Percentiles rank a stretch among this genome's conserved stretches.
These are phyloP conservation scores for Prunus padus DNA, from an alignment of 306 rosid species.

Conservation along the genomic window DNA sequence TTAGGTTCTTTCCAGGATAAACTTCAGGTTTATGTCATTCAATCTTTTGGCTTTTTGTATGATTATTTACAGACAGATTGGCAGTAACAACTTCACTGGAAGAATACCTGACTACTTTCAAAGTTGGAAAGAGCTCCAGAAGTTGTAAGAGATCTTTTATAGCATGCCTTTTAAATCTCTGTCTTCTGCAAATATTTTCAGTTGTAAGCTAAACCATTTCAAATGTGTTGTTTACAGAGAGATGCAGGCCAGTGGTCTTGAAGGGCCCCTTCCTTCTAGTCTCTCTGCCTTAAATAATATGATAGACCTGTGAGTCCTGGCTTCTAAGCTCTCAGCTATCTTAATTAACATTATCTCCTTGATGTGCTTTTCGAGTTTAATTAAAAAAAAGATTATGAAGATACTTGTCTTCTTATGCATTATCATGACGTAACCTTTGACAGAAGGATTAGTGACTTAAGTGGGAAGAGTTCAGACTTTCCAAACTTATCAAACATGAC, in stretches of 20 bases:
- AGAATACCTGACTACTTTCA: slow-evolving; percentile 23
- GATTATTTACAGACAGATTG: too few species aligned
- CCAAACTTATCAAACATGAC: slow-evolving; percentile 22
- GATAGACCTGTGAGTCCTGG: slow-evolving; percentile 19
- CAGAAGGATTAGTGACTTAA: slow-evolving; percentile 35
- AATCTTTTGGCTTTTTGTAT: too few species aligned
- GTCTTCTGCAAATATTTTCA: neutral
- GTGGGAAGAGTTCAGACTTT: slow-evolving; percentile 22
- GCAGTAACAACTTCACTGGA: slow-evolving; percentile 38
- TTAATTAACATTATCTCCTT: neutral
- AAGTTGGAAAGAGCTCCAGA: slow-evolving; percentile 11
- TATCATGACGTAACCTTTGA: slow-evolving; percentile 6
- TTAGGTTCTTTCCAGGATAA: too few species aligned
- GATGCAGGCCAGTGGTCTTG: slow-evolving; percentile 29
- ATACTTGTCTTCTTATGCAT: neutral
- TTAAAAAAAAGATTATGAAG: neutral
- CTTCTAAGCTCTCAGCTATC: neutral
- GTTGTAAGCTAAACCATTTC: neutral
- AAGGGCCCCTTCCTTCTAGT: slow-evolving; percentile 28
- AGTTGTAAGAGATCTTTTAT: slow-evolving; percentile 7
- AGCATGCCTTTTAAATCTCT: neutral
- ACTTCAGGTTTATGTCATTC: too few species aligned
- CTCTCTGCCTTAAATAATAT: slow-evolving; percentile 9
- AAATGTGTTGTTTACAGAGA: slow-evolving; percentile 14
- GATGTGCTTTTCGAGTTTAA: neutral